Evolutionary conservation across 2,329 filamentous ascomycete species (phyloP).

Genomic region (Tothia fuscella): DNA sequence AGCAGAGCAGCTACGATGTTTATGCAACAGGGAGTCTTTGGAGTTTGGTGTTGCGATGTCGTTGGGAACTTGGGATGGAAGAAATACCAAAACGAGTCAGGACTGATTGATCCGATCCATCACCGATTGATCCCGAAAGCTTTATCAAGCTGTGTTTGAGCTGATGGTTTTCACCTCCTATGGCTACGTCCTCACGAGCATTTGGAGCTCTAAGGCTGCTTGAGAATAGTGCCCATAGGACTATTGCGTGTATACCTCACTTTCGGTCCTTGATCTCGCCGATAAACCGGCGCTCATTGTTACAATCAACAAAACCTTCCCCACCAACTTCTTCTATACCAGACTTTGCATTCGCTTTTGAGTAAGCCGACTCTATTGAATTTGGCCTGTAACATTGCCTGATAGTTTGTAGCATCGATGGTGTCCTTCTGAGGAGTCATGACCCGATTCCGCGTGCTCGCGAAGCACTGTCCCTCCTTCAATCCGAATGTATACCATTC

Average conservation of each 20-base stretch:
- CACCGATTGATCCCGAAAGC: constrained; percentile 1
- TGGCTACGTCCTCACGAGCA: background rate
- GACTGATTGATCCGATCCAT: background rate
- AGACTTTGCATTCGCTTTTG: constrained; percentile 45
- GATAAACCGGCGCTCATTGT: background rate
- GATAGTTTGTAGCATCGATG: constrained; percentile 60
- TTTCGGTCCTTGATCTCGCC: background rate
- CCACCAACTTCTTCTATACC: constrained; percentile 3
- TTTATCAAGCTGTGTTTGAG: background rate
- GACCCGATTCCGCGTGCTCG: constrained; percentile 68
- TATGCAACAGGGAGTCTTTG: too few relatives aligned
- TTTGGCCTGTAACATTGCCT: constrained; percentile 4
- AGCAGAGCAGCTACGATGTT: too few relatives aligned
- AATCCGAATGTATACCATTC: constrained; percentile 69
- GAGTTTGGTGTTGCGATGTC: too few relatives aligned
- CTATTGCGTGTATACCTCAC: background rate
- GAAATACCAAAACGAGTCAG: too few relatives aligned
- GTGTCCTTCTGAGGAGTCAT: constrained; percentile 78
- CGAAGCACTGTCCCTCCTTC: constrained; percentile 60
- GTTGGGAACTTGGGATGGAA: too few relatives aligned
- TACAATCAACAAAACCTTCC: background rate
- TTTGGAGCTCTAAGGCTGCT: background rate
- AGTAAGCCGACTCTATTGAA: constrained; percentile 27
- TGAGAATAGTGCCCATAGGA: background rate
- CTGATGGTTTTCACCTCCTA: background rate